Conservation (phyloP, 768 basidiomycete genomes). For the Lyophyllum decastes region DNA sequence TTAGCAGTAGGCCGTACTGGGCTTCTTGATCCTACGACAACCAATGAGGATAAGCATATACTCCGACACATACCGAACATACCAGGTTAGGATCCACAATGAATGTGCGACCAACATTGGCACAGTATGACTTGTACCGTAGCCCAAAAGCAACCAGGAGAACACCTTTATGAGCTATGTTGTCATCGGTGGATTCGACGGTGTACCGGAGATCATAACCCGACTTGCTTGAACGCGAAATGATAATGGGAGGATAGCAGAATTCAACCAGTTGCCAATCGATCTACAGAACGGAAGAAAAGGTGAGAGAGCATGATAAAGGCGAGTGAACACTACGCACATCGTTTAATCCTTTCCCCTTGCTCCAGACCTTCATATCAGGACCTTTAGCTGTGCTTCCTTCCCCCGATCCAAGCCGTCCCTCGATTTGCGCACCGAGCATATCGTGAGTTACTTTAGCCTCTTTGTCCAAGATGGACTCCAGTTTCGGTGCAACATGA, state of each 20-base stretch:
- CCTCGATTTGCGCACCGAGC: constrained; percentile 84
- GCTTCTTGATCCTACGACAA: constrained; percentile 81
- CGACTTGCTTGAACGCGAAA: constrained; percentile 79
- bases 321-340: constrained; percentile 44
- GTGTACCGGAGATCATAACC: constrained; percentile 90
- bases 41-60: constrained; percentile 7
- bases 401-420: constrained; percentile 83
- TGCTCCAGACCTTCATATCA: constrained; percentile 91
- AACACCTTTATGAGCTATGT: constrained; percentile 86
- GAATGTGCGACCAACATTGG: constrained; percentile 91
- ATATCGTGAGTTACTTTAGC: constrained; percentile 88
- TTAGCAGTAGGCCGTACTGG: constrained; percentile 77
- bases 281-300: constrained; percentile 47
- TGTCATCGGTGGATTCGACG: constrained; percentile 82
- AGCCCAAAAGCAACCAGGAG: constrained; percentile 86
- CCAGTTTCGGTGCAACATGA: constrained; percentile 86
- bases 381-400: constrained; percentile 78
- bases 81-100: constrained; percentile 94
- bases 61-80: constrained; percentile 12
- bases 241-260: constrained; percentile 94
- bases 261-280: constrained; percentile 93
- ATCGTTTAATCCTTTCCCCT: constrained; percentile 71
- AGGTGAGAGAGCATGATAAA: background rate
- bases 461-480: constrained; percentile 89
- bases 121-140: constrained; percentile 91